Evolutionary conservation across 192 early-diverging fungal genomes (phyloP), one percentile per base, ranked within the genome.

Genomic region (Spizellomyces punctatus): DNA sequence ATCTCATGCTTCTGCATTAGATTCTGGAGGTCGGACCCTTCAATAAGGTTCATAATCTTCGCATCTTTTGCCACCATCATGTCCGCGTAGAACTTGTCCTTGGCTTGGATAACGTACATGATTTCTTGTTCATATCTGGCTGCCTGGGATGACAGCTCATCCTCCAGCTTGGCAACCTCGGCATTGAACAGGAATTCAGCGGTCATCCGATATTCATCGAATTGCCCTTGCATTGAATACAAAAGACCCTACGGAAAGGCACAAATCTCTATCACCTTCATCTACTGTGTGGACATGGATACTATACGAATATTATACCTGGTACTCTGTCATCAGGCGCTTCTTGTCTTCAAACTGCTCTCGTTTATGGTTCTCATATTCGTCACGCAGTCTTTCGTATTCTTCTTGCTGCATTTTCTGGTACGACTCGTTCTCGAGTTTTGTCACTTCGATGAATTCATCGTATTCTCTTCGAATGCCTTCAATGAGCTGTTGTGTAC

Each of bases 51-150:
- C 85, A 88, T 87, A 58, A 88, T 88, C 67, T 88, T 88, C 7
- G 87, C 87, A 73, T 88, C 87, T 72, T 88, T 88, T 10, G 85
- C 74, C 8, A 88, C 82, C 87, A 88, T 88, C 85, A 88, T 83
- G 63, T 88, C 87, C 6, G 80, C 67, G 57, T 88, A 88, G 56
- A 88, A 88, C 74, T 84, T 87, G 75, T 88, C 87, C 66, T 88
- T 88, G 49, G 87, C 85, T 69, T 88, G 87, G 36, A 87, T 81
- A 4, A 88, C 80, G 68, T 87, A 88, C 78, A 87, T 71, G 67
- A 88, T 87, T 69, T 88, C 87, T 58, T 88, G 85, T 63, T 88
- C 85, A 68, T 84, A 86, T 47, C 86, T 65, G 7, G 74, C 42
- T 8, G 87, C 73, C 68, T 86, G 85, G 44, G 79, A 69, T 14